Evolutionary conservation across 2,329 filamentous ascomycete genomes (phyloP).

Genomic region (Epichloe sylvatica): DNA sequence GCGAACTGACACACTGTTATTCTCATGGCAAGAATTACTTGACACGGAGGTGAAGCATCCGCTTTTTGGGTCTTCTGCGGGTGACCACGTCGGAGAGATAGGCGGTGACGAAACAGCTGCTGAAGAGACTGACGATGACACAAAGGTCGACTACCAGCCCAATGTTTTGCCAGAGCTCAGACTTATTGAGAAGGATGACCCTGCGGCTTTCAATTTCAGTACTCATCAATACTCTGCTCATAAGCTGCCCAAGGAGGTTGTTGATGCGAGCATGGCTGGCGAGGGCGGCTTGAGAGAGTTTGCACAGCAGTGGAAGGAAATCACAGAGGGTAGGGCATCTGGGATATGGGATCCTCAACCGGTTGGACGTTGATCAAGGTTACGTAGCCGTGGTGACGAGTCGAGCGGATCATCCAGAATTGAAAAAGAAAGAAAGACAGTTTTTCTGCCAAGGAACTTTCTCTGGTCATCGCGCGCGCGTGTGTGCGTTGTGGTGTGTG

Average conservation of each 20-base stretch:
- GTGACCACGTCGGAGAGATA: conserved; percentile 15
- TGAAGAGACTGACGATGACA: conserved; percentile 25
- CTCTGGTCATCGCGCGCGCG: too few relatives aligned
- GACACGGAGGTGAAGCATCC: conserved; percentile 50
- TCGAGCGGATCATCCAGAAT: not conserved
- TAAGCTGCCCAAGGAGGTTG: conserved; percentile 87
- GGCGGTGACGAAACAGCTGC: conserved; percentile 24
- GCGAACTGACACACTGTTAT: conserved; percentile 76
- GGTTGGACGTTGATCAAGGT: not conserved
- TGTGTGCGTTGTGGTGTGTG: not conserved
- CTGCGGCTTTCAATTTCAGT: conserved; percentile 74
- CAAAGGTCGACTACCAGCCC: conserved; percentile 34
- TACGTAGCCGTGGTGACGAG: not conserved
- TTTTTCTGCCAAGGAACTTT: too few relatives aligned
- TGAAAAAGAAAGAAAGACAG: conserved; percentile 1
- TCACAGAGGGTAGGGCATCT: conserved; percentile 28
- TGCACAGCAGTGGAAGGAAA: conserved; percentile 57
- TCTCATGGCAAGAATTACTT: conserved; percentile 79
- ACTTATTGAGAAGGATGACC: conserved; percentile 70
- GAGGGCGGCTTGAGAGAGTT: conserved; percentile 72
- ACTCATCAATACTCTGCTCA: conserved; percentile 86
- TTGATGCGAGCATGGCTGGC: conserved; percentile 53
- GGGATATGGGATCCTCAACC: conserved; percentile 25
- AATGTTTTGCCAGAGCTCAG: conserved; percentile 64
- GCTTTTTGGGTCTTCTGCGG: conserved; percentile 32